These are phyloP conservation scores for Neurospora sp. DNA, from an alignment of 495 filamentous ascomycete genomes.

Conservation along the genomic window DNA sequence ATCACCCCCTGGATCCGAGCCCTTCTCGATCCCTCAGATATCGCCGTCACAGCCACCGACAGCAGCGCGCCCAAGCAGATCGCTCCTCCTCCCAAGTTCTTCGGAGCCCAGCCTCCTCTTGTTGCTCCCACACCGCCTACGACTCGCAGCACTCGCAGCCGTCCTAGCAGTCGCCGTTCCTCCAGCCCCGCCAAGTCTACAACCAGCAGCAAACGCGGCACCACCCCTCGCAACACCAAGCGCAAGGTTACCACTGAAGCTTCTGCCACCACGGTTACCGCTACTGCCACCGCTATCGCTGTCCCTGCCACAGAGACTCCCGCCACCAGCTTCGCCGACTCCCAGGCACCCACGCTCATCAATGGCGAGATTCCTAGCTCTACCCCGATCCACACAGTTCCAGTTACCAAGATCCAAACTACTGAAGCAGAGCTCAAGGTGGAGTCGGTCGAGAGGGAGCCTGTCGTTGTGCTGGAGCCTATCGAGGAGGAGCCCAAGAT, in stretches of 20 bases:
- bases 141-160: constrained; percentile 34
- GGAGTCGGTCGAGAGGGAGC: constrained; percentile 33
- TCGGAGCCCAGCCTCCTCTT: constrained; percentile 24
- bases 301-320: constrained; percentile 16
- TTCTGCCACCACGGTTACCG: constrained; percentile 7
- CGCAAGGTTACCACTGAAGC: constrained; percentile 46
- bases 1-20: constrained; percentile 84
- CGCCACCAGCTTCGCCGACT: constrained; percentile 15
- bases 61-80: constrained; percentile 53
- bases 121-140: constrained; percentile 34
- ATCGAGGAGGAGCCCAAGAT: constrained; percentile 48
- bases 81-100: constrained; percentile 56
- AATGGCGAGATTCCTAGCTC: constrained; percentile 24
- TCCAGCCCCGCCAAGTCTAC: constrained; percentile 42
- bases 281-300: not conserved
- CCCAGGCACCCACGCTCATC: constrained; percentile 22
- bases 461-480: constrained; percentile 31
- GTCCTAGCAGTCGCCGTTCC: constrained; percentile 44
- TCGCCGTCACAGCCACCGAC: constrained; percentile 30
- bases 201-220: constrained; percentile 35
- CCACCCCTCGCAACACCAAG: constrained; percentile 53
- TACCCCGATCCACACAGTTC: constrained; percentile 10
- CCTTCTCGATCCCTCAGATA: constrained; percentile 70
- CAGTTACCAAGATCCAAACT: constrained; percentile 21
- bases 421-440: constrained; percentile 25